Evolutionary conservation across 1,139 yeast genomes (phyloP), one percentile per base, ranked within the genome.

Genomic region (Zygoascus sp.): DNA sequence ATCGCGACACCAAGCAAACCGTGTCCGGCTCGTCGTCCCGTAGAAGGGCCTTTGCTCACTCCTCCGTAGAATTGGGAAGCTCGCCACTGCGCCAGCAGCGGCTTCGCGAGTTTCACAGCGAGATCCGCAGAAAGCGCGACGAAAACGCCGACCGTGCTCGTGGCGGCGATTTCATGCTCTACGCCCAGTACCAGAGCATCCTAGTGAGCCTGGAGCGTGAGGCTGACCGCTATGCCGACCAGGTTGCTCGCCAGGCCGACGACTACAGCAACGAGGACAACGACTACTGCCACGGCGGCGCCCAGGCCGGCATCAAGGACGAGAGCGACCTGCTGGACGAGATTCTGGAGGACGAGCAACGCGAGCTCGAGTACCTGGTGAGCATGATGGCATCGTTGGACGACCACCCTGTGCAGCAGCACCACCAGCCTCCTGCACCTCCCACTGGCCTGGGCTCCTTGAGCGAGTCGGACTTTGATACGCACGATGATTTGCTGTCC

Each of bases 291-390:
- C 48, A 46, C 32, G 45, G 45, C 10, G 23, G 20, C 13, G 27
- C 27, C 17, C 30, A 19, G 17, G 5, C 37, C 9, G 42, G 40
- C n/a, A 35, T 32, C 10, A 20, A 19, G 21, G 50, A 46, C 23
- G 59, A 56, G 41, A 47, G 48, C 13, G 57, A 49, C 20, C 16
- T 49, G 22, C 28, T 53, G 15, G 60, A 56, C 13, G 50, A 52
- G 21, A 39, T 53, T 47, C 36, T 56, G 40, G 28, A 32, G 27
- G 43, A 32, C 9, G 57, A 56, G 22, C 50, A 53, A 32, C 43
- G 45, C 43, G 59, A 57, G 42, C 44, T 56, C 28, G 52, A 25
- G 28, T 27, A 32, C 21, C 38, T 52, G 30, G 45, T 35, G 20
- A 19, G 21, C 15, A 21, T 42, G 21, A 42, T 42, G 45, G 35